Base-by-base conservation (phyloP, 495 filamentous ascomycete genomes). In the Tuber melanosporum region DNA sequence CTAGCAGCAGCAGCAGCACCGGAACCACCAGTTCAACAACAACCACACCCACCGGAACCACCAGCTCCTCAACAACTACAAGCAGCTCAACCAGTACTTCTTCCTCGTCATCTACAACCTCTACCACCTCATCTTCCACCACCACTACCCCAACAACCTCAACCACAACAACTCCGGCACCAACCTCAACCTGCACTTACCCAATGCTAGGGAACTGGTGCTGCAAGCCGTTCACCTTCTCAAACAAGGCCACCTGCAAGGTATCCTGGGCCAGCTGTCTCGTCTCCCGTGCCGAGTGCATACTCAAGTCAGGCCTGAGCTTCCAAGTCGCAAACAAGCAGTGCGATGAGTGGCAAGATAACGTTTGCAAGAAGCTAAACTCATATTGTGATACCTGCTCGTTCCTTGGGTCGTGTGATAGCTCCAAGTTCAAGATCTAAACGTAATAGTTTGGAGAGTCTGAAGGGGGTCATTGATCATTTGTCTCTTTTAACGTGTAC, bases 131-230 rank as follows among this genome's bases (percentile, higher is more conserved):
- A 32, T 26, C 74, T 2, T 71, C 74, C 9, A 73, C 43, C 8
- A 52, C 70, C 17, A 32, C 39, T 14, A 73, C 75, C 14, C 36
- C 14, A 26, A 73, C 75, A 10, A 41, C 74, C 2, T 49, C 74
- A 4, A 42, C 74, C 32, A 22, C 76, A 41, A 41, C 39, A 41
- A 41, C 70, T 7, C 78, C 76, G n/a, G 32, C 49, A 10, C 44
- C 78, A 36, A 70, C 70, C 26, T 39, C 74, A 32, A 72, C 69
- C 71, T 81, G 80, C 57, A 17, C 41, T 22, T 47, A 36, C 32
- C 66, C 69, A 26, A 19, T 26, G 45, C 43, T 75, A 26, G 80
- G 75, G 20, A 73, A 66, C 1, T 81, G 76, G 52, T 81, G 79
- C 20, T 41, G 69, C 8, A 78, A 73, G 42, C 42, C 79, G 7